Conservation (phyloP, 2,329 filamentous ascomycete species). For the Aaosphaeria arxii region DNA sequence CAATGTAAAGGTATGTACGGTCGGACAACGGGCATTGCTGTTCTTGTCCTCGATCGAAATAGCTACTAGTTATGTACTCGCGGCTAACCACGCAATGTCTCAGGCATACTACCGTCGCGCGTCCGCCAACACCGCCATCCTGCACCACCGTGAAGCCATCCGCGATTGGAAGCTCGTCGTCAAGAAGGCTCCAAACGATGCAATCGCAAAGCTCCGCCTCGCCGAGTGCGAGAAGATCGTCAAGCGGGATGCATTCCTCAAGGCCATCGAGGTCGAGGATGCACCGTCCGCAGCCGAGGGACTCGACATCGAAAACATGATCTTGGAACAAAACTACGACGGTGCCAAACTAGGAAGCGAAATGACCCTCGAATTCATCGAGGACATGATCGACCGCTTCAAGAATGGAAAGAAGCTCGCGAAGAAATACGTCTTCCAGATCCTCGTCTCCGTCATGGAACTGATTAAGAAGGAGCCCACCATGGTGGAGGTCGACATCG, state of each 20-base stretch:
- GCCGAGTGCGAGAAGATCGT: slow-evolving; percentile 94
- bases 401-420: slow-evolving; percentile 94
- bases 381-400: slow-evolving; percentile 96
- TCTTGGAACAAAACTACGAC: slow-evolving; percentile 80
- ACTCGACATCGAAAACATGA: slow-evolving; percentile 73
- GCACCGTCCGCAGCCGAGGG: slow-evolving; percentile 90
- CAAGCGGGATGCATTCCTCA: slow-evolving; percentile 86
- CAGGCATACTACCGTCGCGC: slow-evolving; percentile 94
- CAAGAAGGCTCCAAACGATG: slow-evolving; percentile 81
- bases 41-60: background rate
- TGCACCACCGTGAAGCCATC: slow-evolving; percentile 82
- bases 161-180: slow-evolving; percentile 91
- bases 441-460: slow-evolving; percentile 84
- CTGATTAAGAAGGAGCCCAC: slow-evolving; percentile 90
- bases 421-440: slow-evolving; percentile 96
- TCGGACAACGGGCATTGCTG: background rate
- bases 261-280: slow-evolving; percentile 90
- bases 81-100: background rate
- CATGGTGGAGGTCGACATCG: slow-evolving; percentile 90
- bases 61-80: background rate
- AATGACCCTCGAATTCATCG: slow-evolving; percentile 96
- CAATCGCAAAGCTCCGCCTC: slow-evolving; percentile 85
- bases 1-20: slow-evolving; percentile 71
- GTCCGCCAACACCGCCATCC: slow-evolving; percentile 84
- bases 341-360: slow-evolving; percentile 71